phyloP scores from a whole-genome alignment of 441 rosid species.

The Gossypium davidsonii region DNA sequence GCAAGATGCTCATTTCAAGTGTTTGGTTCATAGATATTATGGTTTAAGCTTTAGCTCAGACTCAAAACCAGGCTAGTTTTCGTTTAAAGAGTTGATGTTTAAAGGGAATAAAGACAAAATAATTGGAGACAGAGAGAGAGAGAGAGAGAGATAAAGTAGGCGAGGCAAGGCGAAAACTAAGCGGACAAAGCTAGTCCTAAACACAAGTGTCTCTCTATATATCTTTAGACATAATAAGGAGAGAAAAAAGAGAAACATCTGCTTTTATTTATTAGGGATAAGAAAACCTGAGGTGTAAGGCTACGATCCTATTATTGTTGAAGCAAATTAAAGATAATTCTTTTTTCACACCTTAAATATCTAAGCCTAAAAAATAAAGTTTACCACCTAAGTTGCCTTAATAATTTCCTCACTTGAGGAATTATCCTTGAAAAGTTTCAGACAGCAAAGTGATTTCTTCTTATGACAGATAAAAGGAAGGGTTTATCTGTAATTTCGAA shows the following conservation, averaged over 20 bases:
- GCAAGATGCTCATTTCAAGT: slow-evolving; percentile 20
- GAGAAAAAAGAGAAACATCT: not conserved
- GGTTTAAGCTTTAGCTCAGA: slow-evolving; percentile 17
- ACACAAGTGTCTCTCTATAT: slow-evolving; percentile 8
- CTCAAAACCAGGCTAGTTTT: slow-evolving; percentile 23
- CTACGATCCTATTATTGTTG: too few relatives aligned
- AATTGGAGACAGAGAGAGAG: slow-evolving; percentile 23
- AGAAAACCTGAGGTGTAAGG: too few relatives aligned
- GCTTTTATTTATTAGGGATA: not conserved
- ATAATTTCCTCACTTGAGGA: not conserved
- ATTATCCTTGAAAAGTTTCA: not conserved
- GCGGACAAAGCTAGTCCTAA: slow-evolving; percentile 21
- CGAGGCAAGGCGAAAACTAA: slow-evolving; percentile 2
- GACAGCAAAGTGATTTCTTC: too few relatives aligned
- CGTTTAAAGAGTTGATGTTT: slow-evolving; percentile 9
- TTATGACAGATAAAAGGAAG: not conserved
- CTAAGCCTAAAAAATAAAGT: not conserved
- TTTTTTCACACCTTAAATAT: not conserved
- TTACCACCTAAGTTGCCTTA: not conserved
- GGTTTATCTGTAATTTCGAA: not conserved
- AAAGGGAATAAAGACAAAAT: slow-evolving; percentile 21
- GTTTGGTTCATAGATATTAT: not conserved
- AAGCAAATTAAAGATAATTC: too few relatives aligned
- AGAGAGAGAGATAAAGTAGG: slow-evolving; percentile 21
- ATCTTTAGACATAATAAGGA: not conserved